Conservation (phyloP, 2,329 filamentous ascomycete genomes). For the Lachnellula willkommii region DNA sequence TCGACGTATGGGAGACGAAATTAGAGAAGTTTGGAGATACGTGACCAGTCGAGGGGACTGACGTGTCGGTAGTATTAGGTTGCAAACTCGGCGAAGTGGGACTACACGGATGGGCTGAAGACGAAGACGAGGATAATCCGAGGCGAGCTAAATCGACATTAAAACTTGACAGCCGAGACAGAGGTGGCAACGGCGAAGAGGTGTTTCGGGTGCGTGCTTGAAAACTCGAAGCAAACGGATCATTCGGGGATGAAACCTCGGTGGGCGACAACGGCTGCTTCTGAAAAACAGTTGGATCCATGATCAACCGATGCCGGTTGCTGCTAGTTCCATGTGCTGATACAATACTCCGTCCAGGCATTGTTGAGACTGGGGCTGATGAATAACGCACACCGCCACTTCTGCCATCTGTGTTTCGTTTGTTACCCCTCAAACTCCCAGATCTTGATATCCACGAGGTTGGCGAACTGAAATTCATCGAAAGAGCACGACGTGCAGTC, state of each 20-base stretch:
- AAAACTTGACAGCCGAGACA: slow-evolving; percentile 50
- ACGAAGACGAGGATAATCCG: slow-evolving; percentile 39
- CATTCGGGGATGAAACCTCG: slow-evolving; percentile 17
- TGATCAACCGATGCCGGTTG: slow-evolving; percentile 16
- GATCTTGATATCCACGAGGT: slow-evolving; percentile 51
- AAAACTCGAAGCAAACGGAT: slow-evolving; percentile 23
- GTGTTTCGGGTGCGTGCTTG: slow-evolving; percentile 35
- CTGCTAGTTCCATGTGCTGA: slow-evolving; percentile 22
- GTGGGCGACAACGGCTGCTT: slow-evolving; percentile 12
- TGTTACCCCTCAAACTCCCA: slow-evolving; percentile 52
- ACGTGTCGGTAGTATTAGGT: slow-evolving; percentile 30
- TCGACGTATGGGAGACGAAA: slow-evolving; percentile 16
- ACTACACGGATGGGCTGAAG: slow-evolving; percentile 23
- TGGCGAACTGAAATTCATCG: slow-evolving; percentile 55
- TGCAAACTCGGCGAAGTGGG: slow-evolving; percentile 26
- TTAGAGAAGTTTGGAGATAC: slow-evolving; percentile 36
- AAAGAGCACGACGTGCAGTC: slow-evolving; percentile 48
- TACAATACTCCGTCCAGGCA: slow-evolving; percentile 22
- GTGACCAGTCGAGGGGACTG: slow-evolving; percentile 38
- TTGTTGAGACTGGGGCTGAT: slow-evolving; percentile 44
- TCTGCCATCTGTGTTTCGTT: slow-evolving; percentile 42
- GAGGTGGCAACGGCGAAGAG: slow-evolving; percentile 52
- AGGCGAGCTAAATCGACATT: slow-evolving; percentile 48
- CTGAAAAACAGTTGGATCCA: slow-evolving; percentile 25
- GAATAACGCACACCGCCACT: slow-evolving; percentile 46